A percentile compares a stretch with the other conserved stretches of the same genome.
Conservation (phyloP, 306 rosid genomes). For the Hippophae gyantsensis region DNA sequence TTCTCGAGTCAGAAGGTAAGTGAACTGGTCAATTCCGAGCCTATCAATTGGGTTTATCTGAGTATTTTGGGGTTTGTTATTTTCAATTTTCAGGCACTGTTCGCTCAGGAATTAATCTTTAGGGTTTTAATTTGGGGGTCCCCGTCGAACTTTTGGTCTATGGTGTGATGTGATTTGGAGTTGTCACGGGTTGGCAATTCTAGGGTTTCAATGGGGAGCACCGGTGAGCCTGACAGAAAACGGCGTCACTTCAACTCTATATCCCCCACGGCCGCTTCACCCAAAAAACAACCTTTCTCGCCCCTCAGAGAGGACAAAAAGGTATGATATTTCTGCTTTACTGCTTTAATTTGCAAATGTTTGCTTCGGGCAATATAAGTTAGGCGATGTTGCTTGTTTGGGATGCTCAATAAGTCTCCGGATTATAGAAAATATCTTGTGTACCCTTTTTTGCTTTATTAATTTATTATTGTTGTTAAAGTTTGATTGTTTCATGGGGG, state of each 20-base stretch:
- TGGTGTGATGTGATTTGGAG: slow-evolving; percentile 40
- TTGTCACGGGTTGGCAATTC: slow-evolving; percentile 22
- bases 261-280: slow-evolving; percentile 63
- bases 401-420: neutral
- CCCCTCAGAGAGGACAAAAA: slow-evolving; percentile 79
- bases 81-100: neutral
- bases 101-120: slow-evolving; percentile 18
- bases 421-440: no score
- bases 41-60: neutral
- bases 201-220: slow-evolving; percentile 96
- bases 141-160: slow-evolving; percentile 2
- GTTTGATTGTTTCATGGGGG: neutral
- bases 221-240: slow-evolving; percentile 76
- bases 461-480: no score
- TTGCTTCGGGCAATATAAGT: slow-evolving; percentile 6
- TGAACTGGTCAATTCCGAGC: neutral
- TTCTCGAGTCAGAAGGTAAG: slow-evolving; percentile 9
- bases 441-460: no score
- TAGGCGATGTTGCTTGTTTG: neutral
- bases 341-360: slow-evolving; percentile 3
- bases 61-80: slow-evolving; percentile 10
- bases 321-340: slow-evolving; percentile 33
- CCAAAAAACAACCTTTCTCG: slow-evolving; percentile 58
- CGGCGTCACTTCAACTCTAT: slow-evolving; percentile 87
- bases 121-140: slow-evolving; percentile 15